Percentiles rank a stretch among this genome's conserved stretches.
Evolutionary conservation across 495 filamentous ascomycete genomes (phyloP).

Genomic region (Chaetomium cochliodes): DNA sequence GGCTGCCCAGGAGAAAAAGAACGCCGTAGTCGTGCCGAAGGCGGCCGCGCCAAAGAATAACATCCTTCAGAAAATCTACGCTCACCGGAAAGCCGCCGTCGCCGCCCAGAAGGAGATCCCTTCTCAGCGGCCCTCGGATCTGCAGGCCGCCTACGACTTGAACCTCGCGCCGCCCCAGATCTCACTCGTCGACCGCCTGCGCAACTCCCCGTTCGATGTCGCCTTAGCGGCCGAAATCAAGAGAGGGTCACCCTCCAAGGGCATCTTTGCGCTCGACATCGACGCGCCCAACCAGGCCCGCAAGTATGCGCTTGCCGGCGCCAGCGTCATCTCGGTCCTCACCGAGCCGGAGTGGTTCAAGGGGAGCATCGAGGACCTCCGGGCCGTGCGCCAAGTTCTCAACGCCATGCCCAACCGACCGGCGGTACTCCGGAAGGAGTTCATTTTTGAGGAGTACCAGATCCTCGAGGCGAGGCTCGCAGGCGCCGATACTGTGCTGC

Average conservation of each 20-base stretch:
- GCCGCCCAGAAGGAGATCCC: slow-evolving; percentile 81
- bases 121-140: slow-evolving; percentile 75
- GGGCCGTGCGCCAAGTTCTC: slow-evolving; percentile 80
- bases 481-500: slow-evolving; percentile 89
- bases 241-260: slow-evolving; percentile 93
- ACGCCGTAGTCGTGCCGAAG: slow-evolving; percentile 7
- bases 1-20: slow-evolving; percentile 25
- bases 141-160: slow-evolving; percentile 84
- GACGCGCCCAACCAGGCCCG: slow-evolving; percentile 88
- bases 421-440: slow-evolving; percentile 91
- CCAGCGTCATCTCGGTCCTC: slow-evolving; percentile 93
- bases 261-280: slow-evolving; percentile 80
- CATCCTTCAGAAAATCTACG: slow-evolving; percentile 90
- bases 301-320: slow-evolving; percentile 88
- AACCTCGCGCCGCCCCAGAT: slow-evolving; percentile 84
- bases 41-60: slow-evolving; percentile 62
- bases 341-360: slow-evolving; percentile 99
- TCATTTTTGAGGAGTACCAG: slow-evolving; percentile 97
- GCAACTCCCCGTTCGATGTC: slow-evolving; percentile 74
- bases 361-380: slow-evolving; percentile 90
- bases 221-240: slow-evolving; percentile 97
- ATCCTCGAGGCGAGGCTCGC: slow-evolving; percentile 92
- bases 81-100: slow-evolving; percentile 73
- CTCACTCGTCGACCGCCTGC: slow-evolving; percentile 73
- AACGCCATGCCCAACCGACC: slow-evolving; percentile 88